Percentiles rank a stretch among this genome's conserved stretches.
Evolutionary conservation across 2,329 filamentous ascomycete genomes (phyloP).

Genomic region (Penicillium sp.): DNA sequence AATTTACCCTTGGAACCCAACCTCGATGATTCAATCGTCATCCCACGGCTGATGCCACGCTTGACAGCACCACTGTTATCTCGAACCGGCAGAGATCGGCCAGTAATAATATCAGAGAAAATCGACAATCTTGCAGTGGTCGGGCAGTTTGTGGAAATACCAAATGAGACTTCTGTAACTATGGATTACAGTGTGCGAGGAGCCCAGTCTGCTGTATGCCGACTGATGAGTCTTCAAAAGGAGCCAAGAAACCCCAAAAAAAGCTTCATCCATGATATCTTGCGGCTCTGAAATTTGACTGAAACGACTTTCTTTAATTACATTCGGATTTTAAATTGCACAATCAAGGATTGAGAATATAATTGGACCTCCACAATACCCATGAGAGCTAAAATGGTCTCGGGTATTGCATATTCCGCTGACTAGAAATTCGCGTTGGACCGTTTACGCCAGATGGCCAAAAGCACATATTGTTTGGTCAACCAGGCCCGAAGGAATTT

Average conservation of each 20-base stretch:
- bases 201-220: conserved; percentile 23
- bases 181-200: conserved; percentile 22
- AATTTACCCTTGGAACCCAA: conserved; percentile 35
- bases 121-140: conserved; percentile 43
- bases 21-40: conserved; percentile 30
- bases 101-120: conserved; percentile 39
- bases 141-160: conserved; percentile 35
- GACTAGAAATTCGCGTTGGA: neutral
- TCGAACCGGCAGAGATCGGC: conserved; percentile 38
- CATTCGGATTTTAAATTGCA: too few species aligned
- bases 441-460: neutral
- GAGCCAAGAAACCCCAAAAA: neutral
- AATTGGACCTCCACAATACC: too few species aligned
- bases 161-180: conserved; percentile 12
- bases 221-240: conserved; percentile 16
- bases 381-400: neutral
- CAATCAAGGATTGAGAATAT: too few species aligned
- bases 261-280: neutral
- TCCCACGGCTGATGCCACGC: conserved; percentile 46
- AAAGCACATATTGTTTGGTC: neutral
- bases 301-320: too few species aligned
- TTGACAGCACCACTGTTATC: conserved; percentile 42
- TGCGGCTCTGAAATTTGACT: too few species aligned
- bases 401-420: neutral
- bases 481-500: neutral